Conservation (phyloP, 495 filamentous ascomycete species). For the Penicillium ucsense region DNA sequence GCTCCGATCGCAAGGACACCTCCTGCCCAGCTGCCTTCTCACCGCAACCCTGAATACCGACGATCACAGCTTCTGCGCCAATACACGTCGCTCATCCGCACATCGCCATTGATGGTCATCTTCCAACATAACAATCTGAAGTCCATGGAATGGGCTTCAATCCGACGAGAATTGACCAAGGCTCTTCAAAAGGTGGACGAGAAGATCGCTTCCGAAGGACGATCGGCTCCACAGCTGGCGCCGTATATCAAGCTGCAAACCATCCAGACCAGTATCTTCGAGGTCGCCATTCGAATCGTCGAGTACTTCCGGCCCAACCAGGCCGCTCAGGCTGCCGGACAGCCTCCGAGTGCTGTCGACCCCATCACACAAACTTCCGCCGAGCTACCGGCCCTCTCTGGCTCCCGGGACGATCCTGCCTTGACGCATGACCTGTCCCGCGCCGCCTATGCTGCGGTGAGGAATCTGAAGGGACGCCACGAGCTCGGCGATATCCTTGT, state of each 20-base stretch:
- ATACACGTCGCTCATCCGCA: constrained; percentile 88
- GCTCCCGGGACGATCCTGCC: constrained; percentile 34
- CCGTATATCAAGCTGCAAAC: constrained; percentile 64
- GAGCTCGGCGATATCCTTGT: constrained; percentile 68
- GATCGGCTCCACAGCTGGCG: constrained; percentile 33
- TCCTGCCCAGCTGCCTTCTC: constrained; percentile 75
- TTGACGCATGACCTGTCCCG: constrained; percentile 69
- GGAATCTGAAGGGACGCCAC: constrained; percentile 42
- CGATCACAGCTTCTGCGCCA: constrained; percentile 91
- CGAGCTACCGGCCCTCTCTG: constrained; percentile 20
- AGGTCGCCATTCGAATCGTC: constrained; percentile 68
- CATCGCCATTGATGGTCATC: constrained; percentile 77
- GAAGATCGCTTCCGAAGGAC: constrained; percentile 37
- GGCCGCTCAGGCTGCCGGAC: constrained; percentile 17
- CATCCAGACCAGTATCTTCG: constrained; percentile 82
- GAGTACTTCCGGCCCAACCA: constrained; percentile 68
- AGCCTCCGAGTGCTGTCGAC: constrained; percentile 30
- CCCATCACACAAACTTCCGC: constrained; percentile 34
- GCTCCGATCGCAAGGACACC: constrained; percentile 48
- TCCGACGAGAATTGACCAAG: constrained; percentile 68
- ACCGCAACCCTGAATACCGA: constrained; percentile 73
- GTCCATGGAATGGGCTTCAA: constrained; percentile 73
- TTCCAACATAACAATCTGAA: constrained; percentile 97
- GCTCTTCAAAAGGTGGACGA: constrained; percentile 62
- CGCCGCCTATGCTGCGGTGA: constrained; percentile 52